Conservation (phyloP, 2,329 filamentous ascomycete species). For the Diaporthe australafricana region DNA sequence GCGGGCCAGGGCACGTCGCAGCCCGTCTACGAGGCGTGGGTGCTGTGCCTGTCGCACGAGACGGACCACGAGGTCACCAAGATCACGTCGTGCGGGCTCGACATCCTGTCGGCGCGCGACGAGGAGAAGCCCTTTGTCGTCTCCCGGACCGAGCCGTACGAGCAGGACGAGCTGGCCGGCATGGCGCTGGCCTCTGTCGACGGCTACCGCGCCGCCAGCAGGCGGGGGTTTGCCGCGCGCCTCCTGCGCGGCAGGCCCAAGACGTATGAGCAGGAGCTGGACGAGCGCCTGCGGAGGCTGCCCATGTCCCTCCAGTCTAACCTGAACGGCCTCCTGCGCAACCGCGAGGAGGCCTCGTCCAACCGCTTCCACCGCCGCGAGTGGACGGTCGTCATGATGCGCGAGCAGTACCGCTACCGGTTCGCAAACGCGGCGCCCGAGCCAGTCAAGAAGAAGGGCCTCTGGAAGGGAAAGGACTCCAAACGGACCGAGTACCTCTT, state of each 20-base stretch:
- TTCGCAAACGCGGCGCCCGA: slow-evolving; percentile 39
- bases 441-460: slow-evolving; percentile 41
- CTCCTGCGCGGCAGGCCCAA: slow-evolving; percentile 39
- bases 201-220: slow-evolving; percentile 39
- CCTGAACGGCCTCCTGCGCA: slow-evolving; percentile 40
- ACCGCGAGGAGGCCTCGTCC: slow-evolving; percentile 39
- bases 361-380: slow-evolving; percentile 41
- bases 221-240: slow-evolving; percentile 40
- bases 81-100: slow-evolving; percentile 39
- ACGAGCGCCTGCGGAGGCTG: slow-evolving; percentile 41
- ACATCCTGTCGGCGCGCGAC: slow-evolving; percentile 1
- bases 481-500: slow-evolving; percentile 39
- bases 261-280: slow-evolving; percentile 44
- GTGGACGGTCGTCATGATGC: slow-evolving; percentile 44
- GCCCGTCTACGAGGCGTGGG: slow-evolving; percentile 45
- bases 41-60: slow-evolving; percentile 37
- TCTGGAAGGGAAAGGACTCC: slow-evolving; percentile 41
- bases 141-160: slow-evolving; percentile 27
- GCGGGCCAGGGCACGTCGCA: slow-evolving; percentile 37
- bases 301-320: slow-evolving; percentile 38
- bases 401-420: slow-evolving; percentile 41
- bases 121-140: slow-evolving; percentile 10
- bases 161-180: slow-evolving; percentile 41
- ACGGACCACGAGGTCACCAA: slow-evolving; percentile 28
- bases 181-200: slow-evolving; percentile 41